Conservation (phyloP, 2,329 filamentous ascomycete species). For the Venturia oleaginea region DNA sequence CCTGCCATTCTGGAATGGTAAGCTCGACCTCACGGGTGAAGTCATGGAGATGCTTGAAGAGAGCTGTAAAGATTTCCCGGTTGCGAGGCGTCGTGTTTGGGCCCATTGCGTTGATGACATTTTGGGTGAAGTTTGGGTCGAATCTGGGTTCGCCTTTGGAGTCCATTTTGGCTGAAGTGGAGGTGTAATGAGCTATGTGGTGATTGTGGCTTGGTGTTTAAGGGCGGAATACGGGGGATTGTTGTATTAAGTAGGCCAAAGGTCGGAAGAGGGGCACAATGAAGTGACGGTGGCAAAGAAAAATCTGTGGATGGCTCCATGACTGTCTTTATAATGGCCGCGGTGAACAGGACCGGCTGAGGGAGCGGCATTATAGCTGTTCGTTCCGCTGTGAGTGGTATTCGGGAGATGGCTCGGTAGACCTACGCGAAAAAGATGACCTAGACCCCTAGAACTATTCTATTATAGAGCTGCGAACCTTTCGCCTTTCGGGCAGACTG, state of each 20-base stretch:
- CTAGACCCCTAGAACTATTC: not conserved
- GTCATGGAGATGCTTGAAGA: slow-evolving; percentile 68
- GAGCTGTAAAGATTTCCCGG: slow-evolving; percentile 51
- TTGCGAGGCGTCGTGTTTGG: slow-evolving; percentile 58
- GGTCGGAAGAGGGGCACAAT: not conserved
- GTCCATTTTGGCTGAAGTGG: slow-evolving; percentile 1
- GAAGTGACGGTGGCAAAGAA: not conserved
- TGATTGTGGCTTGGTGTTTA: not conserved
- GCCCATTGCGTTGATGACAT: slow-evolving; percentile 65
- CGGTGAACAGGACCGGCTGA: not conserved
- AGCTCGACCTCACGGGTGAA: slow-evolving; percentile 71
- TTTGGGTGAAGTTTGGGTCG: slow-evolving; percentile 68
- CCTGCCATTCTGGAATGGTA: slow-evolving; percentile 67
- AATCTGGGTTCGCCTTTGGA: slow-evolving; percentile 33
- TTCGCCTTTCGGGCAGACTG: not conserved
- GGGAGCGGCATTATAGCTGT: not conserved
- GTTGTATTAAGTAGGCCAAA: not conserved
- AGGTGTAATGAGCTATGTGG: not conserved
- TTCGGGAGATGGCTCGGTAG: slow-evolving; percentile 3
- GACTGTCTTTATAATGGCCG: not conserved
- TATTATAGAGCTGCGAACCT: not conserved
- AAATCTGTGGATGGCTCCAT: not conserved
- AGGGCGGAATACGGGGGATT: not conserved
- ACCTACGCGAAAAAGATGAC: not conserved
- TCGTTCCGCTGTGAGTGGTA: slow-evolving; percentile 2